Evolutionary conservation across 148 eudicot species (phyloP).

Genomic region (Amaranthus palmeri): DNA sequence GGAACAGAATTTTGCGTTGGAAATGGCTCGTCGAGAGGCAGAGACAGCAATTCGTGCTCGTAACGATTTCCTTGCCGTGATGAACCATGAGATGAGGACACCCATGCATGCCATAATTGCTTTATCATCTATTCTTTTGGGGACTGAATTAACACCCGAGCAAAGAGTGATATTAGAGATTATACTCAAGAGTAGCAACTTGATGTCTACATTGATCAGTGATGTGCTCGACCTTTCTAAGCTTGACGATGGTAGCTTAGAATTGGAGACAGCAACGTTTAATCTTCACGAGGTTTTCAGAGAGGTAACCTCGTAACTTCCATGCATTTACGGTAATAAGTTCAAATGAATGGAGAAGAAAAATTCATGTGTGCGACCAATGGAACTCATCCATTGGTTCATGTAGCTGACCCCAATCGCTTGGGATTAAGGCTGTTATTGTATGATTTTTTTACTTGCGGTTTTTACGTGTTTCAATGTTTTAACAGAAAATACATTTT

Average conservation of each 20-base stretch:
- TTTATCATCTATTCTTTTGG: slow-evolving; percentile 66
- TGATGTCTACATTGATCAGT: slow-evolving; percentile 68
- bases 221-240: slow-evolving; percentile 88
- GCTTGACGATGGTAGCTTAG: slow-evolving; percentile 85
- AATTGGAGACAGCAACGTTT: slow-evolving; percentile 44
- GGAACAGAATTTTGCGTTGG: slow-evolving; percentile 72
- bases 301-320: slow-evolving; percentile 42
- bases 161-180: slow-evolving; percentile 79
- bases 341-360: too few relatives aligned
- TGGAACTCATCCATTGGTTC: too few relatives aligned
- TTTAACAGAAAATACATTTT: background rate
- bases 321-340: too few relatives aligned
- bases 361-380: too few relatives aligned
- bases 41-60: slow-evolving; percentile 80
- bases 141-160: slow-evolving; percentile 73
- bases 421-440: background rate
- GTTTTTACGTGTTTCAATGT: background rate
- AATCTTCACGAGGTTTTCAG: slow-evolving; percentile 61
- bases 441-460: background rate
- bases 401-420: background rate
- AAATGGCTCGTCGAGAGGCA: slow-evolving; percentile 68
- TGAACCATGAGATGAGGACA: slow-evolving; percentile 93
- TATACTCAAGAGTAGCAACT: slow-evolving; percentile 65
- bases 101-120: slow-evolving; percentile 91
- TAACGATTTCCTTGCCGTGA: slow-evolving; percentile 76